phyloP scores from a whole-genome alignment of 108 stramenopile species.

The Skeletonema potamos region DNA sequence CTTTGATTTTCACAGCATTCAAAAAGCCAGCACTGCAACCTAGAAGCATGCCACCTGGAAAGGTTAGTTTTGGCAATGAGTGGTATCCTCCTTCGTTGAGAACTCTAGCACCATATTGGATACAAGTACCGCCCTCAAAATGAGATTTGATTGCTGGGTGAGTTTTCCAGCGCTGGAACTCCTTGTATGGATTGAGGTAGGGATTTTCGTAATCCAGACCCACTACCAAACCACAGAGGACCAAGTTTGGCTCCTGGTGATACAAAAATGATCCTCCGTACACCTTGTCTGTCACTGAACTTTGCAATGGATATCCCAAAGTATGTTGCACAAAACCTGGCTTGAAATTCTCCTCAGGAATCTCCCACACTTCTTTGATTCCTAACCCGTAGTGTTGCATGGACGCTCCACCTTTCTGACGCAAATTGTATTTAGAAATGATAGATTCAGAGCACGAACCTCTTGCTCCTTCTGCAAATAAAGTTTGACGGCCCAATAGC shows the following conservation, averaged over 20 bases:
- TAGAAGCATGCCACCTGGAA: constrained; percentile 91
- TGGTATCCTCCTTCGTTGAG: constrained; percentile 98
- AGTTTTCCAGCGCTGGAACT: constrained; percentile 98
- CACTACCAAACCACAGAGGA: constrained; percentile 94
- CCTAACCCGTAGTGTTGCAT: constrained; percentile 97
- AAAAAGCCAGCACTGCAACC: constrained; percentile 98
- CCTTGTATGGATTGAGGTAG: constrained; percentile 96
- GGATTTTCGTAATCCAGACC: constrained; percentile 99
- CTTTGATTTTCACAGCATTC: constrained; percentile 99
- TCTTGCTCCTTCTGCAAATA: constrained; percentile 98
- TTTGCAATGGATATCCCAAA: constrained; percentile 95
- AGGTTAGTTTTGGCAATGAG: constrained; percentile 93
- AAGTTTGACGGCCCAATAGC: constrained; percentile 92
- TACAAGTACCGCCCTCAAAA: constrained; percentile 93
- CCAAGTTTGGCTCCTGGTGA: constrained; percentile 93
- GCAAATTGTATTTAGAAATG: constrained; percentile 88
- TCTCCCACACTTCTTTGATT: constrained; percentile 99
- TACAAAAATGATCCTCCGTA: constrained; percentile 98
- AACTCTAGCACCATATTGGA: constrained; percentile 96
- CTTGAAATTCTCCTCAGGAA: constrained; percentile 88
- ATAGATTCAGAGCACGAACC: constrained; percentile 94
- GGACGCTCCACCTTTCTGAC: constrained; percentile 63
- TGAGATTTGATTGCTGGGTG: constrained; percentile 89
- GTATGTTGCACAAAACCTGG: constrained; percentile 98
- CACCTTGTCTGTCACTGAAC: constrained; percentile 62